Percentiles rank a stretch among this genome's conserved stretches.
Evolutionary conservation across 1,284 basidiomycete species (phyloP).

Genomic region (Ganoderma lucidum): DNA sequence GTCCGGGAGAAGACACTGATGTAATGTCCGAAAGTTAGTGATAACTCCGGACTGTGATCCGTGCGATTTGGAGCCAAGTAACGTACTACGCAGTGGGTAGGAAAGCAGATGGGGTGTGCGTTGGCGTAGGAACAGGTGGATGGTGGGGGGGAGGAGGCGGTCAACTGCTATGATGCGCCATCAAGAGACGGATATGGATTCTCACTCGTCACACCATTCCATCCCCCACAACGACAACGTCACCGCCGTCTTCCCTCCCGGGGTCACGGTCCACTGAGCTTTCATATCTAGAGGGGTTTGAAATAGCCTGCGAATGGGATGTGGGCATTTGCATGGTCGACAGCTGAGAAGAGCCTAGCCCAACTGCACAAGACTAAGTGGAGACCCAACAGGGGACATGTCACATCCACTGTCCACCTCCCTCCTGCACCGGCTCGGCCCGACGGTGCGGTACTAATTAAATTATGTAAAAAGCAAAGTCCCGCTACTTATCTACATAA

Average conservation of each 20-base stretch:
- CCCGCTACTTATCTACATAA: not conserved
- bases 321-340: not conserved
- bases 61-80: not conserved
- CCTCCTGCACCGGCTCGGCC: not conserved
- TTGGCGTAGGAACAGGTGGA: not conserved
- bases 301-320: not conserved
- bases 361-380: not conserved
- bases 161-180: not conserved
- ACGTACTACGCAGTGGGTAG: not conserved
- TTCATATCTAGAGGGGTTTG: not conserved
- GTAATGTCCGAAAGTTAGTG: conserved; percentile 6
- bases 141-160: not conserved
- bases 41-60: not conserved
- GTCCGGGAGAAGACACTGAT: not conserved
- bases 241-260: not conserved
- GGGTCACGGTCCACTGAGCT: not conserved
- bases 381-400: not conserved
- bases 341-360: not conserved
- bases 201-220: not conserved
- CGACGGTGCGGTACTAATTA: not conserved
- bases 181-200: not conserved
- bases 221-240: not conserved
- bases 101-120: not conserved
- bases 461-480: not conserved
- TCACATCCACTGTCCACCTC: no score